Conservation (phyloP, 129 eudicot species). For the Rutidosis leptorrhynchoides region DNA sequence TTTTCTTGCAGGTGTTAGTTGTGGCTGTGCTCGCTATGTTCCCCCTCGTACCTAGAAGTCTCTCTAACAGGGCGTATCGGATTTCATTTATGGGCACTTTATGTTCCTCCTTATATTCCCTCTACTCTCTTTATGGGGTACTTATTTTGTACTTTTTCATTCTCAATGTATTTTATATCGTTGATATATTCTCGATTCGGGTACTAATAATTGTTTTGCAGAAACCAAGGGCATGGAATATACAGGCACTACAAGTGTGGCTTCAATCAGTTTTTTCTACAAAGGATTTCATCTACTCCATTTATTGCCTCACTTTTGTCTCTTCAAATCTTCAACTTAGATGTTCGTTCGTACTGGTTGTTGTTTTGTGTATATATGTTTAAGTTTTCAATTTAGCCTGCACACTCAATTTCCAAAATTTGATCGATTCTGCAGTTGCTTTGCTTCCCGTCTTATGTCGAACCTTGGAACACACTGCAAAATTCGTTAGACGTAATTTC, state of each 20-base stretch:
- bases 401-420: not conserved
- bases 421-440: constrained; percentile 59
- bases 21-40: constrained; percentile 82
- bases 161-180: not conserved
- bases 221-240: constrained; percentile 94
- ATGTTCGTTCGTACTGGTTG: constrained; percentile 64
- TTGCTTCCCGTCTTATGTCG: constrained; percentile 80
- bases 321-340: constrained; percentile 79
- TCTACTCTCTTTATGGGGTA: constrained; percentile 99
- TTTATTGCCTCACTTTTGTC: constrained; percentile 86
- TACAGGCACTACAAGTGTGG: constrained; percentile 91
- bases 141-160: constrained; percentile 8
- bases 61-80: constrained; percentile 73
- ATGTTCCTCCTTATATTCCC: constrained; percentile 76
- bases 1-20: constrained; percentile 60
- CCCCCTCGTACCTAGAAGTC: constrained; percentile 69
- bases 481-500: constrained; percentile 78
- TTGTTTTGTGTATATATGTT: not conserved
- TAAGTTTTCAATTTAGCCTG: not conserved
- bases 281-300: constrained; percentile 78
- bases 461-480: constrained; percentile 71
- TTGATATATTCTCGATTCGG: constrained; percentile 11
- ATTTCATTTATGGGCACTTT: constrained; percentile 92
- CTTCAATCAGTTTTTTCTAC: constrained; percentile 79
- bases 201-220: constrained; percentile 31